Base-by-base conservation (phyloP, 306 rosid species). In the Sphenostylis stenocarpa region DNA sequence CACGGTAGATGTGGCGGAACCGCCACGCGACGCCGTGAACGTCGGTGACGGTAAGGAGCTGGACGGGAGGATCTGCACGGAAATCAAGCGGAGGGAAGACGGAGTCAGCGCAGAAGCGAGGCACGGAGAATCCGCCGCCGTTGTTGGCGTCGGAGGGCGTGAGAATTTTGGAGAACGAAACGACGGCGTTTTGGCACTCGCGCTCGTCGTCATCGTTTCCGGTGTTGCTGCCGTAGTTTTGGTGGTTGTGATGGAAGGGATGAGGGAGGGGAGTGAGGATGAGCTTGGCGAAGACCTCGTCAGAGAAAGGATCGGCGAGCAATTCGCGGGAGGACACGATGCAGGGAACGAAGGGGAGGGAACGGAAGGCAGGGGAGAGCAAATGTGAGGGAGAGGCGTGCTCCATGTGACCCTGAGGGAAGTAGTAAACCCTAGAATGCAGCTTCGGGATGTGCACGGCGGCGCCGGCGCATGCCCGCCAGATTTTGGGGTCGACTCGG, bases 101-200 rank as follows among this genome's bases (percentile, higher is more conserved):
- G 2, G 89, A 79, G n/a, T 89, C 94, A 0, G 96, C 98, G 29
- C 96, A 93, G 80, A 19, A 88, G 73, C 90, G 85, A 49, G 98
- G 98, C 1, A 93, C 96, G 0, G 93, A 89, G 70, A 93, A 93
- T 0, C 96, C 94, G 1, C 96, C 98, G 13, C 98, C 96, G 68
- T 93, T 93, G 76, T 93, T 89, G 14, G 98, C 94, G 48, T 93
- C 98, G 2, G 98, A 93, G 3, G 90, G 85, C 1, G 96, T 90
- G 6, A 90, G 85, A 77, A 86, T 67, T 86, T 93, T 93, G 1
- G 87, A 86, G 74, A 84, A 90, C 12, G 96, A 83, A 0, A 58
- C 82, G 9, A 89, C 66, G 21, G 0, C 66, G 63, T 11, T 56
- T 51, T 47, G 20, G 12, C 2, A 3, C 2, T 57, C 10, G 36